These are phyloP conservation scores for Zygotorulaspora sp. DNA, from an alignment of 805 yeast genomes.

Conservation along the genomic window DNA sequence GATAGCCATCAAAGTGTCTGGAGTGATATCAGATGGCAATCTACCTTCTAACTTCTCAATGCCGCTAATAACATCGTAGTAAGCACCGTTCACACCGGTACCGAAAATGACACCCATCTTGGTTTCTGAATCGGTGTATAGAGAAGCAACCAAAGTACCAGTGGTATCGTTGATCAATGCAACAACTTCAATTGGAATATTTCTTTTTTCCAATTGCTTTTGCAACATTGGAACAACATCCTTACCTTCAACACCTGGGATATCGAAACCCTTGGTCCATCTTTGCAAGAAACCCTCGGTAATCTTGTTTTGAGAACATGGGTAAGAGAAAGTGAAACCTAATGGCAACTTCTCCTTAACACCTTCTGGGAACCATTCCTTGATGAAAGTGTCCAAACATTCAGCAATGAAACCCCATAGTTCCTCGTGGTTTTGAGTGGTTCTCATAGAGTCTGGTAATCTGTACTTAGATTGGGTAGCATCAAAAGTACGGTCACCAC, in stretches of 20 bases:
- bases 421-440: constrained; percentile 62
- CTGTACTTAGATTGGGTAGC: constrained; percentile 82
- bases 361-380: constrained; percentile 66
- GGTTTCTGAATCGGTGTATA: constrained; percentile 83
- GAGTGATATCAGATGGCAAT: constrained; percentile 57
- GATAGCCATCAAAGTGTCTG: constrained; percentile 80
- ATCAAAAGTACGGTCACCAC: constrained; percentile 81
- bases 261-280: constrained; percentile 98
- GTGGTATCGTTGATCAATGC: constrained; percentile 96
- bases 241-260: constrained; percentile 86
- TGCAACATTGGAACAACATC: constrained; percentile 93
- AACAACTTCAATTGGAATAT: constrained; percentile 78
- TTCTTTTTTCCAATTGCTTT: constrained; percentile 55
- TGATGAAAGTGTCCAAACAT: constrained; percentile 65
- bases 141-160: constrained; percentile 93
- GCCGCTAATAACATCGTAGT: constrained; percentile 68
- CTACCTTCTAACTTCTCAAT: constrained; percentile 79
- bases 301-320: constrained; percentile 77
- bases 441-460: constrained; percentile 72
- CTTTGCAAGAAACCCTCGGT: constrained; percentile 84
- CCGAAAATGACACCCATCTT: constrained; percentile 96
- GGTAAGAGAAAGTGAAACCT: constrained; percentile 95
- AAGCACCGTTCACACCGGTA: constrained; percentile 97
- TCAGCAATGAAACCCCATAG: constrained; percentile 85
- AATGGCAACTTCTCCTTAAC: constrained; percentile 59